phyloP scores from a whole-genome alignment of 441 rosid species.

The Aleurites moluccanus region DNA sequence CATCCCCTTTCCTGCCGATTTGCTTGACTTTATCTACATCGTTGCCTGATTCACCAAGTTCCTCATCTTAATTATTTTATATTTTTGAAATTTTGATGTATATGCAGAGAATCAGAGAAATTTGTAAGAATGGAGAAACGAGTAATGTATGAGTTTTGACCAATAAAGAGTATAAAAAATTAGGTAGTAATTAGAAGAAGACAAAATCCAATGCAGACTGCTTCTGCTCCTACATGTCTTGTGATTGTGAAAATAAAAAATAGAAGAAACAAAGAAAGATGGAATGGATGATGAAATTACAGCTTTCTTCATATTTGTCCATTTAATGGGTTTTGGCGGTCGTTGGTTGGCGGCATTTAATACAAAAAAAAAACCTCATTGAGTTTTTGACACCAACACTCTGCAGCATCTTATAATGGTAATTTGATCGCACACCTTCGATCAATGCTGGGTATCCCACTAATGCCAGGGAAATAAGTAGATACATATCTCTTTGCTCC shows the following conservation, averaged over 20 bases:
- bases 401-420: slow-evolving; percentile 80
- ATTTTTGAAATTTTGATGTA: slow-evolving; percentile 3
- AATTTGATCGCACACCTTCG: slow-evolving; percentile 80
- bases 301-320: not conserved
- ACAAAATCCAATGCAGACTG: slow-evolving; percentile 29
- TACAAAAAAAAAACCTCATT: slow-evolving; percentile 22
- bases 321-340: slow-evolving; percentile 22
- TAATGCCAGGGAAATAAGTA: slow-evolving; percentile 84
- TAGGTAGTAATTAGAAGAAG: not conserved
- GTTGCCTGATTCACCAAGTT: slow-evolving; percentile 22
- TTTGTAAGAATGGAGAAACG: slow-evolving; percentile 14
- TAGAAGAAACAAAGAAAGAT: too few relatives aligned
- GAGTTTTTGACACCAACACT: not conserved
- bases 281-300: too few relatives aligned
- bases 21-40: slow-evolving; percentile 79
- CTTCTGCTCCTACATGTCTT: not conserved
- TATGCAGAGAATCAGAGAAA: slow-evolving; percentile 2
- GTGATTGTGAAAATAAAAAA: not conserved
- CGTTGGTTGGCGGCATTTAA: slow-evolving; percentile 44
- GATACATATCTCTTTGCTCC: slow-evolving; percentile 85
- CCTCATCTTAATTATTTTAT: slow-evolving; percentile 43
- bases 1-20: slow-evolving; percentile 43
- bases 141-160: slow-evolving; percentile 28
- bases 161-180: not conserved
- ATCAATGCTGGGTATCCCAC: slow-evolving; percentile 76